These are phyloP conservation scores for Tricholoma bakamatsutake DNA, from an alignment of 768 basidiomycete genomes.

Conservation along the genomic window DNA sequence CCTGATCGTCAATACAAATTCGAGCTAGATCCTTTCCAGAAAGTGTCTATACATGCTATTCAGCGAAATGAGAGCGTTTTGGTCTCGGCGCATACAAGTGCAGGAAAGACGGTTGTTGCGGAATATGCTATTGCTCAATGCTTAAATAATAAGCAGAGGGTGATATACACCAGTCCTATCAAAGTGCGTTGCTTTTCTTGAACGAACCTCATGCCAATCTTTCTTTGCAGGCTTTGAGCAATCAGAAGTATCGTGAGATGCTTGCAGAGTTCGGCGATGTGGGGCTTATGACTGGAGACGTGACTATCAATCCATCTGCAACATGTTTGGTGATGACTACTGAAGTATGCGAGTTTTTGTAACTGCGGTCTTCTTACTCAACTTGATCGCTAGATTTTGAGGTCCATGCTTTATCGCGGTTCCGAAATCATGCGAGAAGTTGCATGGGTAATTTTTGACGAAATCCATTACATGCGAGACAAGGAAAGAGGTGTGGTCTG, in stretches of 20 bases:
- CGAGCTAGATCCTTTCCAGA: conserved; percentile 94
- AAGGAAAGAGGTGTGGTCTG: conserved; percentile 99
- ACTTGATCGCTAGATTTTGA: conserved; percentile 66
- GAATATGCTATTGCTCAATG: conserved; percentile 99
- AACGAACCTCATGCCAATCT: conserved; percentile 1
- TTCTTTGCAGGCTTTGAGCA: conserved; percentile 79
- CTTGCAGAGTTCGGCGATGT: conserved; percentile 96
- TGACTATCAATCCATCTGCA: conserved; percentile 96
- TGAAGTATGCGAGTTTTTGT: conserved; percentile 53
- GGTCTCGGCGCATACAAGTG: conserved; percentile 97
- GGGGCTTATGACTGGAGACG: conserved; percentile 98
- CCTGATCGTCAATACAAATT: conserved; percentile 94
- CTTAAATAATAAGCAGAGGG: conserved; percentile 88
- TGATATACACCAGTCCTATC: conserved; percentile 99
- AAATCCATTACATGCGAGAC: conserved; percentile 99
- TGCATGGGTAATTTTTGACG: conserved; percentile 99
- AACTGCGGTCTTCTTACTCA: neutral
- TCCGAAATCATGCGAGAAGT: conserved; percentile 99
- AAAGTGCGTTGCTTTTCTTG: conserved; percentile 54
- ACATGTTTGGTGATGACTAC: conserved; percentile 99
- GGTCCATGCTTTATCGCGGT: conserved; percentile 97
- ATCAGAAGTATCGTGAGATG: conserved; percentile 99
- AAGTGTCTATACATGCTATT: conserved; percentile 90
- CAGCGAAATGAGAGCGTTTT: conserved; percentile 96
- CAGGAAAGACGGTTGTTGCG: conserved; percentile 98